Conservation (phyloP, 2,329 filamentous ascomycete genomes). For the Magnaporthiopsis poae region DNA sequence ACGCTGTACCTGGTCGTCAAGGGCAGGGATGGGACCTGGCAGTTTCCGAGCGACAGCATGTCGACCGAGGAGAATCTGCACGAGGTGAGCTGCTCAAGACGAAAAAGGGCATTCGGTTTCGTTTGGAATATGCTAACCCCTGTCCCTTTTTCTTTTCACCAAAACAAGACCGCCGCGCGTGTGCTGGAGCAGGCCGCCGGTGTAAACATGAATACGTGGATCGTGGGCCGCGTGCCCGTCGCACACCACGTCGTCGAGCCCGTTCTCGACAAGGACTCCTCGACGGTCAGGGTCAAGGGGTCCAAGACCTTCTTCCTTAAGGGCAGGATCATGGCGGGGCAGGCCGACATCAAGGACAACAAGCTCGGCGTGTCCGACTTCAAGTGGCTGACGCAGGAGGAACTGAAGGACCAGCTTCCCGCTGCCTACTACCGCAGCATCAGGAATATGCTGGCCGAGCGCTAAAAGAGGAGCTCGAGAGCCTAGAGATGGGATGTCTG, state of each 20-base stretch:
- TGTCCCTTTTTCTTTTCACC: background rate
- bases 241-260: slow-evolving; percentile 61
- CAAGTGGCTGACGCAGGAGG: slow-evolving; percentile 84
- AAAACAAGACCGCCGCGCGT: slow-evolving; percentile 63
- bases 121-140: background rate
- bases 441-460: slow-evolving; percentile 72
- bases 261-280: slow-evolving; percentile 27
- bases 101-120: slow-evolving; percentile 12
- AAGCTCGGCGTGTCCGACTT: slow-evolving; percentile 68
- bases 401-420: slow-evolving; percentile 60
- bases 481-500: background rate
- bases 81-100: slow-evolving; percentile 48
- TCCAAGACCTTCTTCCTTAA: slow-evolving; percentile 90
- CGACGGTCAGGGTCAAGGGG: slow-evolving; percentile 18
- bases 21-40: slow-evolving; percentile 62
- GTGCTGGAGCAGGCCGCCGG: slow-evolving; percentile 70
- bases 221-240: slow-evolving; percentile 81
- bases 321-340: slow-evolving; percentile 91
- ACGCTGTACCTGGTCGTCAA: slow-evolving; percentile 85
- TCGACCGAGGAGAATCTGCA: slow-evolving; percentile 66
- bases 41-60: slow-evolving; percentile 67
- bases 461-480: slow-evolving; percentile 34
- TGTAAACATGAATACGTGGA: slow-evolving; percentile 97
- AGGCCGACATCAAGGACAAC: slow-evolving; percentile 69
- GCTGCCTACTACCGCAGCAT: slow-evolving; percentile 63